Evolutionary conservation across 2,329 filamentous ascomycete genomes (phyloP).

Genomic region (Fusarium transvaalense): DNA sequence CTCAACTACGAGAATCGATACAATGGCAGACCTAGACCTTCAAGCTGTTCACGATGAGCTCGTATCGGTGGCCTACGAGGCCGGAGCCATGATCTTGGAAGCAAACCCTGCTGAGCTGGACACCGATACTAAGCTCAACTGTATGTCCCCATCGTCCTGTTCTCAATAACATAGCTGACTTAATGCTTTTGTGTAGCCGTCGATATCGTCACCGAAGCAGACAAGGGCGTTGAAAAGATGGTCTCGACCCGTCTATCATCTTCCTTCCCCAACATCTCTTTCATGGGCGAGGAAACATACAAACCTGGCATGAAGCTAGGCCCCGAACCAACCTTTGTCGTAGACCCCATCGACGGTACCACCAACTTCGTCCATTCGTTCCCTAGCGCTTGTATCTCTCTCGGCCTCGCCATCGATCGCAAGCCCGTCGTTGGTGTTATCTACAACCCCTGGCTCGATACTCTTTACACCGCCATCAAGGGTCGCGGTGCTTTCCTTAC

Average conservation of each 20-base stretch:
- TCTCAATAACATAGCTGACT: background rate
- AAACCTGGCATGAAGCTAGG: constrained; percentile 73
- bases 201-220: constrained; percentile 77
- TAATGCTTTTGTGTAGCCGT: constrained; percentile 61
- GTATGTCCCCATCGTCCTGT: constrained; percentile 58
- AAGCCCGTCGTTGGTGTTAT: constrained; percentile 77
- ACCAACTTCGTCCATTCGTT: constrained; percentile 86
- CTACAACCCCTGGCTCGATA: constrained; percentile 81
- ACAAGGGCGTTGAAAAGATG: constrained; percentile 74
- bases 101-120: constrained; percentile 70
- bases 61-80: constrained; percentile 70
- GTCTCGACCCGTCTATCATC: constrained; percentile 65
- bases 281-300: constrained; percentile 84
- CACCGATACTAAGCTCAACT: constrained; percentile 74
- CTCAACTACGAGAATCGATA: constrained; percentile 12
- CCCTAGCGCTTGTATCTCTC: constrained; percentile 80
- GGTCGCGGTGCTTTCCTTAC: constrained; percentile 75
- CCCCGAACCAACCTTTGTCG: constrained; percentile 78
- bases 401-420: constrained; percentile 75
- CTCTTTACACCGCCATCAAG: constrained; percentile 76
- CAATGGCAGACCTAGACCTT: constrained; percentile 69
- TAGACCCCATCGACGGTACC: constrained; percentile 84
- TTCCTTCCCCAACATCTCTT: constrained; percentile 68
- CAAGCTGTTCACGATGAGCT: constrained; percentile 73
- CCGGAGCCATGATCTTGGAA: constrained; percentile 72